Base-by-base conservation (phyloP, 495 filamentous ascomycete genomes). In the Penicillium parvum region DNA sequence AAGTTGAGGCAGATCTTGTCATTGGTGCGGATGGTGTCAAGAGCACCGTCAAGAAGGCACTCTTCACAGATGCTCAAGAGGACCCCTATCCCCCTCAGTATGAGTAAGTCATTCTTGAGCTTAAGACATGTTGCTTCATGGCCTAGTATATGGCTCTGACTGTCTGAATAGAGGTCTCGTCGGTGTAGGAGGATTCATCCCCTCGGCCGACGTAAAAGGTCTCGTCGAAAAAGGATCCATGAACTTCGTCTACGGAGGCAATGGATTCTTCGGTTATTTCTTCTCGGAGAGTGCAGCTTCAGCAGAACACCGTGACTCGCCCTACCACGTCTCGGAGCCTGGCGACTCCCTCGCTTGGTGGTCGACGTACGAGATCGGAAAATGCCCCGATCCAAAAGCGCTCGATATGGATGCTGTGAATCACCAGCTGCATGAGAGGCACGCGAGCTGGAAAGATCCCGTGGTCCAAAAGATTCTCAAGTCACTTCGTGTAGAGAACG, bases 1-100 rank as follows among this genome's bases (percentile, higher is more conserved):
- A 55, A 3, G 66, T 68, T 3, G 57, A 67, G 11, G 74, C 66
- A 0, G 76, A 76, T 60, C 40, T 85, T 43, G 64, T 82, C 2
- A 68, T 84, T 49, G 81, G 76, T n/a, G 76, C 77, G 0, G 81
- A 83, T 59, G 81, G 81, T 1, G 62, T 81, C 4, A 72, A 68
- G 55, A 78, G 77, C 33, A 60, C 60, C 0, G 68, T 71, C 1
- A 66, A 74, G 38, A 65, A 49, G 34, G 61, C 62, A 0, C 45
- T 83, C 22, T 68, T 74, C 35, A 61, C 71, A 10, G 67, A 64
- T 11, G 54, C 41, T 2, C 45, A 61, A 16, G 49, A 49, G 8
- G 61, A 69, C 12, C 47, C 53, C 5, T 67, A 59, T 50, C 53
- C 54, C 28, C 64, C 68, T 29, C 47, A 59, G 15, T 75, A 76